Conservation (phyloP, 2,329 filamentous ascomycete species). For the Cladosporium austrohemisphaericum region DNA sequence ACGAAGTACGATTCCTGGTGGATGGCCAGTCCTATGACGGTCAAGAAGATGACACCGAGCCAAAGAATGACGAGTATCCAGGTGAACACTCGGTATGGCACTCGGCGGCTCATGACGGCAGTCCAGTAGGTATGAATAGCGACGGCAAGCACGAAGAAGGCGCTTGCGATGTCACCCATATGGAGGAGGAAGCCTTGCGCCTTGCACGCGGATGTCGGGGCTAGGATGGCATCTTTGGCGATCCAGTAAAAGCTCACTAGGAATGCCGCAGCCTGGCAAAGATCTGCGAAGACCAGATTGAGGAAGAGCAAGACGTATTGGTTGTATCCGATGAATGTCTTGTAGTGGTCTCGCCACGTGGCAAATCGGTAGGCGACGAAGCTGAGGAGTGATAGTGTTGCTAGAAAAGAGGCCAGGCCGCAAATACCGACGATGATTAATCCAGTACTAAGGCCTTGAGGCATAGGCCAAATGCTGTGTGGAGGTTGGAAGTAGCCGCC, state of each 20-base stretch:
- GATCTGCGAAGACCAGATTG: constrained; percentile 66
- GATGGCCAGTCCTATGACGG: constrained; percentile 48
- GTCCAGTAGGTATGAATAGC: constrained; percentile 64
- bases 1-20: constrained; percentile 53
- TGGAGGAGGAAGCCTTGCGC: constrained; percentile 66
- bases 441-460: constrained; percentile 1
- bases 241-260: constrained; percentile 61
- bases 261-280: constrained; percentile 63
- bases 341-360: constrained; percentile 30
- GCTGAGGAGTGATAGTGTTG: constrained; percentile 26
- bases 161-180: constrained; percentile 62
- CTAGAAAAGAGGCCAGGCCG: constrained; percentile 7
- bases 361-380: constrained; percentile 32
- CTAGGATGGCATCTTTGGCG: constrained; percentile 50
- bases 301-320: constrained; percentile 68
- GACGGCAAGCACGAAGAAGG: constrained; percentile 64
- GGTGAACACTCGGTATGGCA: constrained; percentile 52
- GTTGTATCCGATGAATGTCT: constrained; percentile 43
- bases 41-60: constrained; percentile 58
- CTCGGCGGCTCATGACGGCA: constrained; percentile 54
- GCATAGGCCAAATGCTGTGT: constrained; percentile 9
- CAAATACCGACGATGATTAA: constrained; percentile 10
- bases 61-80: constrained; percentile 49
- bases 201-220: constrained; percentile 55
- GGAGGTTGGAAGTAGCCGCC: constrained; percentile 9